Evolutionary conservation across 1,139 yeast genomes (phyloP).

Genomic region (Blastobotrys serpentis): DNA sequence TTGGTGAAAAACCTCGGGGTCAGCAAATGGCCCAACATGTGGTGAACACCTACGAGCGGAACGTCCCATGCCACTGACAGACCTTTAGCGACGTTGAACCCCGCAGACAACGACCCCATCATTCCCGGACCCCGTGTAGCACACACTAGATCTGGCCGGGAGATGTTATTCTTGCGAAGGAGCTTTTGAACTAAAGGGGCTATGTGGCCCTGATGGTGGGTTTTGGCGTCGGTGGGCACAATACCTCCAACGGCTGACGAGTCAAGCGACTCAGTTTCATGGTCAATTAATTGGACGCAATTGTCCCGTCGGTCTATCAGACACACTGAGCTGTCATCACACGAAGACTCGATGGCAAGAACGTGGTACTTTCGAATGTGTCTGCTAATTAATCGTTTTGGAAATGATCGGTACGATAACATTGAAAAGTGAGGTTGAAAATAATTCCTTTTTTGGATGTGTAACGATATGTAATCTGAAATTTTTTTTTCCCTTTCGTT

Average conservation of each 20-base stretch:
- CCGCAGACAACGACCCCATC: constrained; percentile 83
- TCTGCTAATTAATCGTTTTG: neutral
- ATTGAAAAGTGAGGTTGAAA: neutral
- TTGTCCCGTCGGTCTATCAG: constrained; percentile 52
- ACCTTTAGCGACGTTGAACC: constrained; percentile 84
- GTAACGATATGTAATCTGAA: neutral
- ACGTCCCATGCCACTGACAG: constrained; percentile 70
- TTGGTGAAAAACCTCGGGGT: constrained; percentile 54
- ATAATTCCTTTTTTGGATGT: neutral
- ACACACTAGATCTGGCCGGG: constrained; percentile 72
- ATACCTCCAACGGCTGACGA: constrained; percentile 77
- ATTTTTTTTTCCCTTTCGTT: neutral
- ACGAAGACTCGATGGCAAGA: constrained; percentile 85
- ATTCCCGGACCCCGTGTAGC: constrained; percentile 98
- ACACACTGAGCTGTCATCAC: constrained; percentile 93
- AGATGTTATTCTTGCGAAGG: constrained; percentile 34
- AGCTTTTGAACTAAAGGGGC: constrained; percentile 47
- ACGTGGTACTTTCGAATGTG: constrained; percentile 51
- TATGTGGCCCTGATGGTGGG: constrained; percentile 66
- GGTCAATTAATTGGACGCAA: constrained; percentile 47
- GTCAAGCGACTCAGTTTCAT: constrained; percentile 63
- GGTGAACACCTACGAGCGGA: constrained; percentile 89
- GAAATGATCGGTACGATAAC: neutral
- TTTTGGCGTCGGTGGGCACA: constrained; percentile 80
- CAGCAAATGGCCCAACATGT: constrained; percentile 89